Percentiles rank a stretch among this genome's conserved stretches.
Conservation (phyloP, 163 green algal genomes). For the Scenedesmus sp. region DNA sequence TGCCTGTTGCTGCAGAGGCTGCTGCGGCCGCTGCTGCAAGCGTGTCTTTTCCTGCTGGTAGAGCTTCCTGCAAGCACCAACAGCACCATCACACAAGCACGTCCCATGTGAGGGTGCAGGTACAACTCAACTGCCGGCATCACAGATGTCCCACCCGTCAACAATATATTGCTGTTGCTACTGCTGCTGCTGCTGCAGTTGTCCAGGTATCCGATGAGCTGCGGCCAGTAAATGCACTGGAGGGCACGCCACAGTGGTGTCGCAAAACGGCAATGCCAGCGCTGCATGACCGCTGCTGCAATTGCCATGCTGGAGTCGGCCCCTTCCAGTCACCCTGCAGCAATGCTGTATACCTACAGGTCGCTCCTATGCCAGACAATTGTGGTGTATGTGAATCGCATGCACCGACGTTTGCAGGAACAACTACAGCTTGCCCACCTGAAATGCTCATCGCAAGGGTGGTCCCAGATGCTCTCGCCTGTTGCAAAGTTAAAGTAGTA, state of each 20-base stretch:
- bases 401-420: not conserved
- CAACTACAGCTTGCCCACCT: conserved; percentile 43
- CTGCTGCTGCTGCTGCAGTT: no score
- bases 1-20: not conserved
- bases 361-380: no score
- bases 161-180: no score
- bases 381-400: no score
- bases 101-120: not conserved
- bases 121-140: not conserved
- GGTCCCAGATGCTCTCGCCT: conserved; percentile 90
- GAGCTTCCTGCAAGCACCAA: conserved; percentile 16
- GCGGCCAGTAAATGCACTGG: not conserved
- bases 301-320: no score
- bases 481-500: conserved; percentile 93
- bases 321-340: no score
- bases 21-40: conserved; percentile 1
- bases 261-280: not conserved
- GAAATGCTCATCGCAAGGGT: conserved; percentile 83
- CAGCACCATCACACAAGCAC: not conserved
- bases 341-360: no score
- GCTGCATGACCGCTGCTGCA: not conserved
- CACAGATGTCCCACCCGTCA: not conserved
- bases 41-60: conserved; percentile 9
- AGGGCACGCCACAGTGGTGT: not conserved
- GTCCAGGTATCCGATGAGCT: not conserved